A percentile compares a stretch with the other conserved stretches of the same genome.
Evolutionary conservation across 1,284 basidiomycete species (phyloP).

Genomic region (Sporisorium iseilematis-ciliati): DNA sequence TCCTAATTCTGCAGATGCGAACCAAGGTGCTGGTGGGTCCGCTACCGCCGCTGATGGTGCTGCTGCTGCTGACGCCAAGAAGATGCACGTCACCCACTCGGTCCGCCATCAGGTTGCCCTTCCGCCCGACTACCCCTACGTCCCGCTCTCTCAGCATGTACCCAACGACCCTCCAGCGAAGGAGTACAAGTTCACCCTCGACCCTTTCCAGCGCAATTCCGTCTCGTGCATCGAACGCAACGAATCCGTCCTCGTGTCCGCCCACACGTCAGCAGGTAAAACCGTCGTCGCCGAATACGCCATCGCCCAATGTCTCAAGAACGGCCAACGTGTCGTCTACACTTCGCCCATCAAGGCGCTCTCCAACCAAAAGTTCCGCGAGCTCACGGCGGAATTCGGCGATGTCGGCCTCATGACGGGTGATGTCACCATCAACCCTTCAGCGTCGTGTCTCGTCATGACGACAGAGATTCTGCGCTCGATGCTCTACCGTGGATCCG

Average conservation of each 20-base stretch:
- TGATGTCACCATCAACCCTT: constrained; percentile 99
- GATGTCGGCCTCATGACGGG: constrained; percentile 99
- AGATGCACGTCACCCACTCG: constrained; percentile 64
- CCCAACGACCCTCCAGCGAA: constrained; percentile 89
- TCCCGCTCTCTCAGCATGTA: constrained; percentile 91
- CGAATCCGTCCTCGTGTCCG: constrained; percentile 98
- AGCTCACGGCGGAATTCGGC: constrained; percentile 95
- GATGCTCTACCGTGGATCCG: constrained; percentile 98
- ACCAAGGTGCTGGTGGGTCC: background rate
- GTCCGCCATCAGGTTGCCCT: constrained; percentile 95
- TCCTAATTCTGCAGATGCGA: constrained; percentile 14
- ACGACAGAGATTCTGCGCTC: constrained; percentile 99
- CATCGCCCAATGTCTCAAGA: constrained; percentile 92
- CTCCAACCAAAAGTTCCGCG: constrained; percentile 98
- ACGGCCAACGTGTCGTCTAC: constrained; percentile 96
- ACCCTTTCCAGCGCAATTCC: constrained; percentile 97
- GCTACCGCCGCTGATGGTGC: constrained; percentile 8
- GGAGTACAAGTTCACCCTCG: constrained; percentile 94
- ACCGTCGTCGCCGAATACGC: constrained; percentile 99
- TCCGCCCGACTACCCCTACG: constrained; percentile 89
- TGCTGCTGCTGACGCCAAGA: constrained; percentile 30
- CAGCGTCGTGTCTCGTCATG: constrained; percentile 97
- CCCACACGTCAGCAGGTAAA: constrained; percentile 97
- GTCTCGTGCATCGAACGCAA: constrained; percentile 95
- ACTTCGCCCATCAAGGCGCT: constrained; percentile 99